phyloP scores from a whole-genome alignment of 306 rosid genomes.

The Casuarina equisetifolia region DNA sequence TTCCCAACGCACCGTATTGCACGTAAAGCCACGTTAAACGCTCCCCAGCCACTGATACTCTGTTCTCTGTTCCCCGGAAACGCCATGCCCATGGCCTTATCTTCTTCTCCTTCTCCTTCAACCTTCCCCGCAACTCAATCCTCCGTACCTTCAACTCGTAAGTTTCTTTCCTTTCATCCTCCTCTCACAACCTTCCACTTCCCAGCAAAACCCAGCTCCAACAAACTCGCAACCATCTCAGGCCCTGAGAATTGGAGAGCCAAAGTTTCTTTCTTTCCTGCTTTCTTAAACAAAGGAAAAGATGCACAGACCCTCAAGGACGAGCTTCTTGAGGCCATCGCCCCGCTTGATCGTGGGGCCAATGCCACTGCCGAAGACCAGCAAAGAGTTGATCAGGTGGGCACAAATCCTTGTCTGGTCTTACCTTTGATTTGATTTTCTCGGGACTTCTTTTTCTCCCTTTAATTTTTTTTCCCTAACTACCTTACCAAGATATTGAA shows the following conservation, averaged over 20 bases:
- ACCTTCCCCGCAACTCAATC: constrained; percentile 22
- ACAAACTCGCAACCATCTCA: constrained; percentile 16
- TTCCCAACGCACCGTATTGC: too few species aligned
- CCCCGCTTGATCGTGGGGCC: constrained; percentile 83
- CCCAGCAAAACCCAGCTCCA: constrained; percentile 35
- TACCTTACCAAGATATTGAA: background rate
- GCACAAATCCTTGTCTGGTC: background rate
- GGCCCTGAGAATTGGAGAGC: constrained; percentile 59
- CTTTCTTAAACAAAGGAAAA: constrained; percentile 59
- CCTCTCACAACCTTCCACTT: constrained; percentile 24
- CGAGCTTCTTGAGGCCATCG: constrained; percentile 76
- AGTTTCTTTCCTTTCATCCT: constrained; percentile 26
- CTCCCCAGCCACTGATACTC: background rate
- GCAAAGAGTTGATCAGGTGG: constrained; percentile 65
- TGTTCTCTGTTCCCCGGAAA: too few species aligned
- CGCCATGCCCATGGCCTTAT: constrained; percentile 55
- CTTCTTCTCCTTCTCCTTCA: constrained; percentile 42
- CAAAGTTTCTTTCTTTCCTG: constrained; percentile 67
- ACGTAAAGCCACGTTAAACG: background rate
- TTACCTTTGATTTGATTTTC: background rate
- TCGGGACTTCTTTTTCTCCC: background rate
- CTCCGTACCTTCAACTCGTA: constrained; percentile 28
- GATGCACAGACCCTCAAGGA: constrained; percentile 59
- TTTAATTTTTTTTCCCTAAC: background rate
- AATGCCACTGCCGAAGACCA: constrained; percentile 77